Base-by-base conservation (phyloP, 2,329 filamentous ascomycete genomes). In the Fusarium sp. region DNA sequence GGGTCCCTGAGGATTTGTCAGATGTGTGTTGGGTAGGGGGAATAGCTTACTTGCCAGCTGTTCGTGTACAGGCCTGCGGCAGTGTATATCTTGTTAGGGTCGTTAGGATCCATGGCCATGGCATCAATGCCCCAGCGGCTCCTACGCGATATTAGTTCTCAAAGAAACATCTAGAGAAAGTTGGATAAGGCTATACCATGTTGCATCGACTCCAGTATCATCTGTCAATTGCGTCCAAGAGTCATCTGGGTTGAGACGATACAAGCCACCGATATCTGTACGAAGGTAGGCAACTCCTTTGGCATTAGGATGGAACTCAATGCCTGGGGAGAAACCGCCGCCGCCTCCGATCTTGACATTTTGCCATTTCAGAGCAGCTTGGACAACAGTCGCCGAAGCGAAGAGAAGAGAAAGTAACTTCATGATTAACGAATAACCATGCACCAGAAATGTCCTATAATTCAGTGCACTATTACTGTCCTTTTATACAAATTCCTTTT, bases 41-140 rank as follows among this genome's bases (percentile, higher is more conserved):
- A 2, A 0, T 7, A 1, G 3, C 0, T 2, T 6, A 27, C 46
- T 25, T 8, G 56, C 68, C 86, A 89, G 65, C 78, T 79, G 73
- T 85, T 89, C n/a, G 86, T 89, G 74, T 89, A 89, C 80, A 86
- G 82, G 59, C 87, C 86, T 1, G 85, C 81, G 1, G 86, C 86
- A 3, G 86, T 80, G 67, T 86, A 88, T 2, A 89, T 80, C 54
- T 84, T 83, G 59, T 83, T 78, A 5, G 84, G 76, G 53, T 89
- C 81, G 27, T 85, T 79, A 1, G 87, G 84, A 62, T 89, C 87
- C 1, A 88, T 79, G 3, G 86, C 87, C 12, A 89, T 63, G 2
- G 86, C 85, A 68, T 89, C 87, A 14, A 88, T 78, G 8, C 87
- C 87, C 86, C 87, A 89, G 58, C 84, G 80, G 68, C 84, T 81